Evolutionary conservation across 192 early-diverging fungal species (phyloP).

Genomic region (Entomortierella parvispora): DNA sequence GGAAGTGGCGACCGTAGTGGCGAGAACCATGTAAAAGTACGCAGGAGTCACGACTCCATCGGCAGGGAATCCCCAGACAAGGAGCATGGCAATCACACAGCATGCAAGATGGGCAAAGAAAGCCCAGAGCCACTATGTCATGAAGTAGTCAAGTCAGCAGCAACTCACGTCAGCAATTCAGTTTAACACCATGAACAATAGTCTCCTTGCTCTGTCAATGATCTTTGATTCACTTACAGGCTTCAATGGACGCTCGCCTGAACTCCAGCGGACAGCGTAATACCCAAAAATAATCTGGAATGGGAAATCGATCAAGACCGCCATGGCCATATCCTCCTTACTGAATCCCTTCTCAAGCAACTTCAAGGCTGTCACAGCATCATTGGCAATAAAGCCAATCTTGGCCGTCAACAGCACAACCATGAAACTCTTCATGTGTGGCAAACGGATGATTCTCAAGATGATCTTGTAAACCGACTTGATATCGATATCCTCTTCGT

Average conservation of each 20-base stretch:
- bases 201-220: too few relatives aligned
- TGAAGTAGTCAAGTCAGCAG: not conserved
- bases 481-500: slow-evolving; percentile 65
- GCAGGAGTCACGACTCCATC: slow-evolving; percentile 65
- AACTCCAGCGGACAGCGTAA: slow-evolving; percentile 96
- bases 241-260: slow-evolving; percentile 81
- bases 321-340: slow-evolving; percentile 94
- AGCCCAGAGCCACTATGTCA: slow-evolving; percentile 82
- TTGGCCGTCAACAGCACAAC: slow-evolving; percentile 87
- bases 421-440: slow-evolving; percentile 89
- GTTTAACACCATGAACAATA: too few relatives aligned
- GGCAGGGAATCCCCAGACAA: slow-evolving; percentile 82
- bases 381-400: slow-evolving; percentile 95
- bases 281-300: slow-evolving; percentile 97
- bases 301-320: slow-evolving; percentile 96
- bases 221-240: slow-evolving; percentile 77
- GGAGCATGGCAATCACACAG: slow-evolving; percentile 84
- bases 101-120: slow-evolving; percentile 88
- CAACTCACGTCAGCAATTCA: too few relatives aligned
- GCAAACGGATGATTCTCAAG: slow-evolving; percentile 84
- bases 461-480: slow-evolving; percentile 87
- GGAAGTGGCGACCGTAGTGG: slow-evolving; percentile 81
- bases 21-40: slow-evolving; percentile 85
- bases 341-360: slow-evolving; percentile 94
- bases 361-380: slow-evolving; percentile 93